Percentiles rank a stretch among this genome's conserved stretches.
phyloP scores from a whole-genome alignment of 441 rosid species.

The Corymbia calophylla region DNA sequence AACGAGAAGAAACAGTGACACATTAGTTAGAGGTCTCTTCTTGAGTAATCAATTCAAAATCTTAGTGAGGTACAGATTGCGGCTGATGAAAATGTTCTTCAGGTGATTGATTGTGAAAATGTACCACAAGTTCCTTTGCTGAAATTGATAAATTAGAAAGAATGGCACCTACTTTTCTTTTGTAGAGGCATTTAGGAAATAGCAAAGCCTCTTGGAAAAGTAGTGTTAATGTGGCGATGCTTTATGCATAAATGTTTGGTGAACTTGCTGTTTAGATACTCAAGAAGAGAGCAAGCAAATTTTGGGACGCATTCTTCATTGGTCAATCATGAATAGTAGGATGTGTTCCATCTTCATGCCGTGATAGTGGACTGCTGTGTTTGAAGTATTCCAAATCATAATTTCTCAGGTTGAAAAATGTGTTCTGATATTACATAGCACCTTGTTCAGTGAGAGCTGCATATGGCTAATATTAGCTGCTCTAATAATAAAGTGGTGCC shows the following conservation, averaged over 20 bases:
- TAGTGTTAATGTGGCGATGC: not conserved
- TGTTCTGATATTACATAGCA: not conserved
- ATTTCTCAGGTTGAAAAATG: not conserved
- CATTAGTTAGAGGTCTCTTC: not conserved
- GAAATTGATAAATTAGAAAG: not conserved
- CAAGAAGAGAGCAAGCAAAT: not conserved
- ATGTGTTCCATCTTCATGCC: not conserved
- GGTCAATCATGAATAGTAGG: not conserved
- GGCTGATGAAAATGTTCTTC: not conserved
- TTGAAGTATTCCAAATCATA: not conserved
- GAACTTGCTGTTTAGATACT: not conserved
- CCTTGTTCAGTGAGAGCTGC: not conserved
- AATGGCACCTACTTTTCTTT: not conserved
- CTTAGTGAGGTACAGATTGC: not conserved
- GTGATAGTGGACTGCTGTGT: not conserved
- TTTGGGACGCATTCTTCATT: not conserved
- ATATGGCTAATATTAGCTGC: not conserved
- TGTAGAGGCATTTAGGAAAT: not conserved
- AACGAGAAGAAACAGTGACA: rapidly evolving
- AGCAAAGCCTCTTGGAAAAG: not conserved
- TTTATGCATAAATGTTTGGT: not conserved
- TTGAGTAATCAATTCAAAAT: not conserved
- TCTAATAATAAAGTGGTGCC: not conserved
- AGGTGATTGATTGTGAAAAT: not conserved
- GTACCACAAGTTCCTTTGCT: not conserved